phyloP scores from a whole-genome alignment of 2,329 filamentous ascomycete genomes.

The Colletotrichum costaricense region DNA sequence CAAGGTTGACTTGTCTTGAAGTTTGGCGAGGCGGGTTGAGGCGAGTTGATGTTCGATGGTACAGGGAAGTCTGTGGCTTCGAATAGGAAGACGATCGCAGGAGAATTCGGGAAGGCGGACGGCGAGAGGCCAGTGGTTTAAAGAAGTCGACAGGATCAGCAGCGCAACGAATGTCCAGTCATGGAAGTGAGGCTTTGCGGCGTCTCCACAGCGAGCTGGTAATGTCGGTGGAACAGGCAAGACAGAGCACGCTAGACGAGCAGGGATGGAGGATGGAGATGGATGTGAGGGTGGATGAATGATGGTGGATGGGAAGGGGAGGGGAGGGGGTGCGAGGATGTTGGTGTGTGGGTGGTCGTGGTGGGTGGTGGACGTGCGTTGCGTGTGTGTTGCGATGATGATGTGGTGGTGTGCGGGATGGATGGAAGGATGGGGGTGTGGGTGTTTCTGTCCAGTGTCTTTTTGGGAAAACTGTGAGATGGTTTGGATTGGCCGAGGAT shows the following conservation, averaged over 20 bases:
- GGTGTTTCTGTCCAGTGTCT: neutral
- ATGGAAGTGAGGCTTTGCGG: constrained; percentile 38
- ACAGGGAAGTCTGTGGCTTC: constrained; percentile 36
- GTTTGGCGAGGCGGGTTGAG: constrained; percentile 16
- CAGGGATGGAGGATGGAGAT: constrained; percentile 12
- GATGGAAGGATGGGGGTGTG: constrained; percentile 10
- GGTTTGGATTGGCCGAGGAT: neutral
- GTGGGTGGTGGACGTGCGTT: neutral
- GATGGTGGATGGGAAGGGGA: constrained; percentile 8
- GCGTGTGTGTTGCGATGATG: neutral
- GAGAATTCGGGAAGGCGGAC: constrained; percentile 14
- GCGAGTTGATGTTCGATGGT: constrained; percentile 22
- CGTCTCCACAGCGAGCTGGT: constrained; percentile 35
- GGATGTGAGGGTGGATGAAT: neutral
- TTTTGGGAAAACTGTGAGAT: neutral
- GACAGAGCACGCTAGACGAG: constrained; percentile 35
- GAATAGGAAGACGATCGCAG: constrained; percentile 30
- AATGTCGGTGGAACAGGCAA: constrained; percentile 37
- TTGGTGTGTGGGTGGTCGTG: constrained; percentile 10
- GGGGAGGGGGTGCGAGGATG: neutral
- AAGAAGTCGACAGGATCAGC: constrained; percentile 36
- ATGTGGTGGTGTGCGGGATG: constrained; percentile 12
- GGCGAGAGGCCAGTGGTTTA: constrained; percentile 35
- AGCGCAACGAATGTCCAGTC: constrained; percentile 36
- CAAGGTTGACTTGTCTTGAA: neutral